Evolutionary conservation across 1,284 basidiomycete genomes (phyloP).

Genomic region (Lentinula novae-zelandiae): DNA sequence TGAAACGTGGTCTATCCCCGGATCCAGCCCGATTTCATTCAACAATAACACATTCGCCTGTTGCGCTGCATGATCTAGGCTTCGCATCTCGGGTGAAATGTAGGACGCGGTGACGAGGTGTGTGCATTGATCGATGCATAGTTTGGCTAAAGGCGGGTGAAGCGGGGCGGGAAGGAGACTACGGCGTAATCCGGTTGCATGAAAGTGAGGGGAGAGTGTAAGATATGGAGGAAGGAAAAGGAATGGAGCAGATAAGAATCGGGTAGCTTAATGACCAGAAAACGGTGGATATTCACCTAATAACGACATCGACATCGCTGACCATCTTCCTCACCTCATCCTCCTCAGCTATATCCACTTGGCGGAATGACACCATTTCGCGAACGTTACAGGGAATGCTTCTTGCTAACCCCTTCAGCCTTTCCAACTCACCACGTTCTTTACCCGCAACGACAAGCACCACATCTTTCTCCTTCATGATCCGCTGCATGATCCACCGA

Average conservation of each 20-base stretch:
- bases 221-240: not conserved
- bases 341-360: not conserved
- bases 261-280: not conserved
- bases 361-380: not conserved
- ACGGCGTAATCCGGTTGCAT: not conserved
- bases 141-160: conserved; percentile 73
- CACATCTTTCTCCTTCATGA: not conserved
- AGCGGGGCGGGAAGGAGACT: conserved; percentile 81
- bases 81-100: conserved; percentile 78
- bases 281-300: conserved; percentile 28
- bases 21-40: conserved; percentile 93
- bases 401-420: not conserved
- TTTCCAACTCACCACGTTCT: not conserved
- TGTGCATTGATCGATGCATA: conserved; percentile 72
- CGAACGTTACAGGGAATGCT: not conserved
- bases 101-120: conserved; percentile 94
- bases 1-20: conserved; percentile 94
- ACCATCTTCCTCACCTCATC: not conserved
- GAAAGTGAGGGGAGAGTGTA: not conserved
- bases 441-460: conserved; percentile 48
- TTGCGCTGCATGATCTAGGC: conserved; percentile 67
- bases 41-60: conserved; percentile 72
- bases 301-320: conserved; percentile 37
- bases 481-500: conserved; percentile 57
- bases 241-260: not conserved